A percentile compares a stretch with the other conserved stretches of the same genome.
phyloP scores from a whole-genome alignment of 305 asterid genomes.

The Solanum hybrid region DNA sequence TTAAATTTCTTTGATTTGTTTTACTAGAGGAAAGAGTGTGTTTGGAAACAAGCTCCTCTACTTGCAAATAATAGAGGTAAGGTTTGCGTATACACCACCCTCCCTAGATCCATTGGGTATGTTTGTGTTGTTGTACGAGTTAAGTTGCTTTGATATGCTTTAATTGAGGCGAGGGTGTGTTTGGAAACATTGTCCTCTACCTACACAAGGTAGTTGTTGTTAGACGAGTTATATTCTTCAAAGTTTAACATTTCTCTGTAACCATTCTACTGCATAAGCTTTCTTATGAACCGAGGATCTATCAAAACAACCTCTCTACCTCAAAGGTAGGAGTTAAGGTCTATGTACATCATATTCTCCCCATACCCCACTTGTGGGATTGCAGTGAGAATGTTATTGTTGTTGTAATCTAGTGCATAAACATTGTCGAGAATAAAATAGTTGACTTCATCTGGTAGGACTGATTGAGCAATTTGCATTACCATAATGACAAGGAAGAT shows the following conservation, averaged over 20 bases:
- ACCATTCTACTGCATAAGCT: not conserved
- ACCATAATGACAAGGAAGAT: not conserved
- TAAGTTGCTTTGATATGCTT: not conserved
- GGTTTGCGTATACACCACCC: no score
- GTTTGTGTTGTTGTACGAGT: not conserved
- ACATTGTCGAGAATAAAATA: not conserved
- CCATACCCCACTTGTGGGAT: not conserved
- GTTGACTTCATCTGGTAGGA: not conserved
- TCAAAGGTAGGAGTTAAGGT: not conserved
- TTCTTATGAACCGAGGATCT: not conserved
- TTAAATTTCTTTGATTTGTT: no score
- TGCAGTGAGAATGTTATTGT: not conserved
- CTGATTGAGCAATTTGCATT: not conserved
- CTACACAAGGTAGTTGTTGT: not conserved
- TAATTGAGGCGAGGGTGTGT: no score
- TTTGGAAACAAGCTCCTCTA: no score
- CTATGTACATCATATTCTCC: not conserved
- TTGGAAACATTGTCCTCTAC: no score
- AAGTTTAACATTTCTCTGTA: not conserved
- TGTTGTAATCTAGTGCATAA: not conserved
- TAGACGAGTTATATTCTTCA: not conserved
- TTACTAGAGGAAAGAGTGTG: no score
- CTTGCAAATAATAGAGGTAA: no score
- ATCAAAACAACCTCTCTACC: not conserved
- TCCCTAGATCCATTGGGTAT: no score